These are phyloP conservation scores for Penicillium dipodomyicola DNA, from an alignment of 495 filamentous ascomycete genomes.

Conservation along the genomic window DNA sequence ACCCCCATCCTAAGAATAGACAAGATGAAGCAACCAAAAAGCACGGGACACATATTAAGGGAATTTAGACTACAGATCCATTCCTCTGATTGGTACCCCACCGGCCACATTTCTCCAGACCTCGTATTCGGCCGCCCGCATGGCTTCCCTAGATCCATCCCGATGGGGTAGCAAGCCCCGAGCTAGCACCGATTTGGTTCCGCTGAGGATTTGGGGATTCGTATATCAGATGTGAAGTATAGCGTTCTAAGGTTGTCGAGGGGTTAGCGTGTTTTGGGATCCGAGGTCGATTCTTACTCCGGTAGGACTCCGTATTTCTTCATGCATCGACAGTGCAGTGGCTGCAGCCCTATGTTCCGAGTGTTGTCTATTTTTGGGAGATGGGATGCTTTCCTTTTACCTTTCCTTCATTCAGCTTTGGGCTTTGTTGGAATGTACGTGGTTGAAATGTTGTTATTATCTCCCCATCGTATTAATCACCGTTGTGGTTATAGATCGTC, in stretches of 20 bases:
- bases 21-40: slow-evolving; percentile 1
- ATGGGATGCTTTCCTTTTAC: too few species aligned
- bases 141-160: slow-evolving; percentile 9
- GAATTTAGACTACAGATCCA: slow-evolving; percentile 14
- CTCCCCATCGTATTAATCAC: too few species aligned
- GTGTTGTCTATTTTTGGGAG: too few species aligned
- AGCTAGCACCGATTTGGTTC: background rate
- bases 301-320: background rate
- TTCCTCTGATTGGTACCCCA: slow-evolving; percentile 9
- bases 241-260: background rate
- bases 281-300: background rate
- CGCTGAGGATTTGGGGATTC: background rate
- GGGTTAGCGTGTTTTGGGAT: background rate
- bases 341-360: too few species aligned
- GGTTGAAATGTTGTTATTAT: too few species aligned
- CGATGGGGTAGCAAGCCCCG: background rate
- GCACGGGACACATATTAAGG: slow-evolving; percentile 5
- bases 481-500: too few species aligned
- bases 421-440: too few species aligned
- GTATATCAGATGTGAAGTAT: background rate
- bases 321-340: too few species aligned
- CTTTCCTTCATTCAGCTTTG: too few species aligned
- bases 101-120: background rate
- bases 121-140: slow-evolving; percentile 23
- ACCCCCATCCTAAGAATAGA: slow-evolving; percentile 11